Evolutionary conservation across 352 stramenopile species (phyloP).

Genomic region (Phytophthora foliorum): DNA sequence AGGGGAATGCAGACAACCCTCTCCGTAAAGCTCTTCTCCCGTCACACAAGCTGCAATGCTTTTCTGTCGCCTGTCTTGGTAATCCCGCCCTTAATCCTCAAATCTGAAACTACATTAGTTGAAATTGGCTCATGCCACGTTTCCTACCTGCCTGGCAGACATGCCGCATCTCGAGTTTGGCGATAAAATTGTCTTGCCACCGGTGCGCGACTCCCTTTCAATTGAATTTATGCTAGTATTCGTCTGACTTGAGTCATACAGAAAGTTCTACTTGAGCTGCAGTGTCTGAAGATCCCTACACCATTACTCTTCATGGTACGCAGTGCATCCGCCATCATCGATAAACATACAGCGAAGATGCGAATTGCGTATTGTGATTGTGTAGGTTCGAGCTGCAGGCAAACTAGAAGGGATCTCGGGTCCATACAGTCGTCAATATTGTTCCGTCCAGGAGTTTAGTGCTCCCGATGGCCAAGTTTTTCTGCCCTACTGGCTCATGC

Average conservation of each 20-base stretch:
- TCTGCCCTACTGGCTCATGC: conserved; percentile 80
- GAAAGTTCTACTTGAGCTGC: conserved; percentile 62
- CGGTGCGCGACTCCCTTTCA: conserved; percentile 35
- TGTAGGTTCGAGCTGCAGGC: conserved; percentile 8
- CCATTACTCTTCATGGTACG: conserved; percentile 64
- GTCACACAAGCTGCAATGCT: conserved; percentile 59
- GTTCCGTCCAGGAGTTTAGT: conserved; percentile 76
- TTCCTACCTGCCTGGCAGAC: conserved; percentile 31
- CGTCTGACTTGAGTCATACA: conserved; percentile 24
- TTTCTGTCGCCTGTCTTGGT: conserved; percentile 70
- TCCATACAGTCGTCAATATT: conserved; percentile 46
- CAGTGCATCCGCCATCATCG: neutral
- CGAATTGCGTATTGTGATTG: neutral
- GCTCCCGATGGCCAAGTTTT: conserved; percentile 60
- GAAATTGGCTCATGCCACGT: neutral
- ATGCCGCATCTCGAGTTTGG: conserved; percentile 76
- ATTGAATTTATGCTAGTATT: neutral
- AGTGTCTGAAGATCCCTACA: conserved; percentile 62
- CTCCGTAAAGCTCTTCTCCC: conserved; percentile 7
- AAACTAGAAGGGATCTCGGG: neutral
- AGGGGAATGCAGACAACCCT: neutral
- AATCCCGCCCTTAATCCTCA: neutral
- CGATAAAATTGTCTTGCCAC: conserved; percentile 68
- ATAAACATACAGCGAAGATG: neutral
- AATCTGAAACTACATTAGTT: neutral